Evolutionary conservation across 495 filamentous ascomycete genomes (phyloP), one percentile per base, ranked within the genome.

Genomic region (Talaromyces adpressus): DNA sequence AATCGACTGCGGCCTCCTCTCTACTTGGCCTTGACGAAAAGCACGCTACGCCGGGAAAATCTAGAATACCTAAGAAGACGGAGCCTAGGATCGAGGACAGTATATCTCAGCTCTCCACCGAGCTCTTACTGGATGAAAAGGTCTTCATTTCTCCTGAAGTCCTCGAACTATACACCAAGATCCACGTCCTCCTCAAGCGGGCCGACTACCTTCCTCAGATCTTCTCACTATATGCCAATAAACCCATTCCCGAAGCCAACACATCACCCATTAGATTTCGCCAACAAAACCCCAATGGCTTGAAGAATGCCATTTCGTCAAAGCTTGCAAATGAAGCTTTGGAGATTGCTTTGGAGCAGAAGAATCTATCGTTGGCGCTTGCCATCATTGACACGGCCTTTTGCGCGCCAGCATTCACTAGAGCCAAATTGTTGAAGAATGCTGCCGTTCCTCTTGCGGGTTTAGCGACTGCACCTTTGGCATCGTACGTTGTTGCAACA

Each of bases 191-290:
- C n/a, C 82, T 97, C 64, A 80, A 84, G 59, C 85, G 79, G 54
- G 87, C 91, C 12, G 79, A 90, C 63, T 84, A 86, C 34, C 82
- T 97, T 70, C 91, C 94, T 3, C 81, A 87, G 52, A 84, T 90
- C 54, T 89, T 98, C 77, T 71, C 84, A 51, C 83, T 98, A 36
- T 98, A 91, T 68, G 92, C 91, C 59, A 82, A 82, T 69, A 98
- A 98, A 73, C 90, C 90, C 16, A 75, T 87, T 57, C 91, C 91
- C 9, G 76, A 83, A 61, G 79, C 86, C 68, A 75, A 78, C 23
- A 80, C 81, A 47, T 82, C 78, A 3, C 81, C 84, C 2, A 75
- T 89, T 39, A 77, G 75, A 68, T 93, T 86, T 72, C 76, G 70
- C 57, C 71, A 81, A 51, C 82, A 85, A 23, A 88, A 88, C 22